phyloP scores from a whole-genome alignment of 345 rosid genomes.

The Melaleuca alternifolia region DNA sequence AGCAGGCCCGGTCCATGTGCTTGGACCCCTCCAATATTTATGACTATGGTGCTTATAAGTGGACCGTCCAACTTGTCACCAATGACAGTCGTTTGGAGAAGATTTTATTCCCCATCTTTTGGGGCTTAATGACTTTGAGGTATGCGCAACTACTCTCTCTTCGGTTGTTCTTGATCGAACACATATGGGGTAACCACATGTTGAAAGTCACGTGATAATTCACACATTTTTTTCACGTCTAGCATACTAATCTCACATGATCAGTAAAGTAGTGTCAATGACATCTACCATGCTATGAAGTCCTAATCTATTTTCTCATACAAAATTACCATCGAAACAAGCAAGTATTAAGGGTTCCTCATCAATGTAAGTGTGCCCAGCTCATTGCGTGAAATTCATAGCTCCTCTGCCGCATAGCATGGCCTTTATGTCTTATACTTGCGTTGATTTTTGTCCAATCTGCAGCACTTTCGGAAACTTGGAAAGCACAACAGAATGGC shows the following conservation, averaged over 20 bases:
- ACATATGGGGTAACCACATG: background rate
- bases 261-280: background rate
- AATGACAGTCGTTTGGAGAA: slow-evolving; percentile 80
- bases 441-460: background rate
- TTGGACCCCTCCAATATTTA: slow-evolving; percentile 41
- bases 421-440: background rate
- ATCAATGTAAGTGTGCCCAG: background rate
- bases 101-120: slow-evolving; percentile 81
- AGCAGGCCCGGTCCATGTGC: slow-evolving; percentile 43
- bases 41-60: slow-evolving; percentile 78
- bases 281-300: background rate
- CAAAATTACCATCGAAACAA: background rate
- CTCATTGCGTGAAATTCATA: background rate
- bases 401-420: background rate
- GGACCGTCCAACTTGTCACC: slow-evolving; percentile 84
- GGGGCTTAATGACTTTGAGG: slow-evolving; percentile 99
- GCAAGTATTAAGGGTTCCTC: background rate
- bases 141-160: slow-evolving; percentile 1
- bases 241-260: background rate
- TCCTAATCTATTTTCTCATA: background rate
- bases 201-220: background rate
- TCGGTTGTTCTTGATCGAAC: background rate
- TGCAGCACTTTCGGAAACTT: slow-evolving; percentile 85
- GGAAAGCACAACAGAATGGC: slow-evolving; percentile 96
- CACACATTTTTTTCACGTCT: background rate